These are phyloP conservation scores for Trichophyton equinum DNA, from an alignment of 2,329 filamentous ascomycete genomes.

Conservation along the genomic window DNA sequence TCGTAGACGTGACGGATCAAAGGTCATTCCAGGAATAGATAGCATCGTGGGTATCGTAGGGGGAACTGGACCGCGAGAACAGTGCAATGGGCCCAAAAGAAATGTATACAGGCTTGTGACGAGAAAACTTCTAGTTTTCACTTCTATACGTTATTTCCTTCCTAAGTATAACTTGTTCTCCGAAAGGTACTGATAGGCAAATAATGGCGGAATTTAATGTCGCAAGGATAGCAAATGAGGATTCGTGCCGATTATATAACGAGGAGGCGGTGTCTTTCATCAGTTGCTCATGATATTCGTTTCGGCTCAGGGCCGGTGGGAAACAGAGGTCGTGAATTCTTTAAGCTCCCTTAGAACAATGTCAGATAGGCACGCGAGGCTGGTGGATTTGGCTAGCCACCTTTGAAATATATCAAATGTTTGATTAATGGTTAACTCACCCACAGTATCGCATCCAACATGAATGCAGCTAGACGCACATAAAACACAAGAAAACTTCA, in stretches of 20 bases:
- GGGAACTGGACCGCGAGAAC: too few species aligned
- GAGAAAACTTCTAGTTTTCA: background rate
- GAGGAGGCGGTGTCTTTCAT: background rate
- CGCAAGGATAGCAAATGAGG: background rate
- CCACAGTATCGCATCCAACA: background rate
- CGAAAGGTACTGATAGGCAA: background rate
- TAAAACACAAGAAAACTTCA: too few species aligned
- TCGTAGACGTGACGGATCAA: conserved; percentile 62
- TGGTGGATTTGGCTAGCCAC: conserved; percentile 7
- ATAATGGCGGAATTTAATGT: background rate
- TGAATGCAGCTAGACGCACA: background rate
- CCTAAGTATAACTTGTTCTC: background rate
- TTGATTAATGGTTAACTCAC: background rate
- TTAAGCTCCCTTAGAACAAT: background rate
- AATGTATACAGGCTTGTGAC: background rate
- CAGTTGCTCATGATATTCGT: background rate
- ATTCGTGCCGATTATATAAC: background rate
- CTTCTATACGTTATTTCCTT: background rate
- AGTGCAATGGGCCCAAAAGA: background rate
- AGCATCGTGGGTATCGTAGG: too few species aligned
- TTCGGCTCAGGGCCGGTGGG: background rate
- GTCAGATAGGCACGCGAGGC: background rate
- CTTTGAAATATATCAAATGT: conserved; percentile 24
- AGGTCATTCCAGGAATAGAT: conserved; percentile 18
- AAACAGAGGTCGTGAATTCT: background rate